A percentile compares a stretch with the other conserved stretches of the same genome.
Evolutionary conservation across 164 flowering plant species (phyloP).

Genomic region (Warburgia ugandensis): DNA sequence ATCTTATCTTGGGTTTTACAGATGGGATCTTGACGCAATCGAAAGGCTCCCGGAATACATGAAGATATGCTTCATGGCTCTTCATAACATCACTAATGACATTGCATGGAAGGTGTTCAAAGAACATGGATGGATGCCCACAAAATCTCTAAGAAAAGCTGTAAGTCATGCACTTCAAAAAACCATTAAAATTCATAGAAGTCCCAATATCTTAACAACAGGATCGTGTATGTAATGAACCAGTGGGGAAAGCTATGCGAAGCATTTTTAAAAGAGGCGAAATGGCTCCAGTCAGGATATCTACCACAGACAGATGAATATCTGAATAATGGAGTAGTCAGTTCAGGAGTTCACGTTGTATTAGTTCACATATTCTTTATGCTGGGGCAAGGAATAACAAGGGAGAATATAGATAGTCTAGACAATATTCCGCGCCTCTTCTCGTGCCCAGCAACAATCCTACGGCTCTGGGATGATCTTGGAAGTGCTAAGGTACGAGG

Average conservation of each 20-base stretch:
- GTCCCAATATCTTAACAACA: background rate
- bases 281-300: constrained; percentile 20
- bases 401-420: background rate
- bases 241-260: constrained; percentile 12
- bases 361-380: constrained; percentile 19
- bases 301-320: constrained; percentile 29
- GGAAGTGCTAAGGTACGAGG: constrained; percentile 16
- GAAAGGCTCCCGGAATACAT: constrained; percentile 30
- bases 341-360: constrained; percentile 20
- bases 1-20: too few relatives aligned
- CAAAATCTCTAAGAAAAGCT: constrained; percentile 22
- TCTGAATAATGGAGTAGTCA: constrained; percentile 16
- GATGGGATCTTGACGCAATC: constrained; percentile 27
- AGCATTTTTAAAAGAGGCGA: constrained; percentile 25
- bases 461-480: constrained; percentile 32
- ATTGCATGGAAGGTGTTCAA: constrained; percentile 15
- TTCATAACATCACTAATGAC: constrained; percentile 23
- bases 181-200: background rate
- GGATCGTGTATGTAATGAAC: background rate
- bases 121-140: constrained; percentile 38
- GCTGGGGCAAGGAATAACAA: constrained; percentile 17
- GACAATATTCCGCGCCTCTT: constrained; percentile 6
- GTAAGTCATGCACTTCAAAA: constrained; percentile 7
- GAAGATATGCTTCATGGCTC: constrained; percentile 26
- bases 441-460: constrained; percentile 13